These are phyloP conservation scores for Cladosporium sp. DNA, from an alignment of 2,329 filamentous ascomycete species.

Conservation along the genomic window DNA sequence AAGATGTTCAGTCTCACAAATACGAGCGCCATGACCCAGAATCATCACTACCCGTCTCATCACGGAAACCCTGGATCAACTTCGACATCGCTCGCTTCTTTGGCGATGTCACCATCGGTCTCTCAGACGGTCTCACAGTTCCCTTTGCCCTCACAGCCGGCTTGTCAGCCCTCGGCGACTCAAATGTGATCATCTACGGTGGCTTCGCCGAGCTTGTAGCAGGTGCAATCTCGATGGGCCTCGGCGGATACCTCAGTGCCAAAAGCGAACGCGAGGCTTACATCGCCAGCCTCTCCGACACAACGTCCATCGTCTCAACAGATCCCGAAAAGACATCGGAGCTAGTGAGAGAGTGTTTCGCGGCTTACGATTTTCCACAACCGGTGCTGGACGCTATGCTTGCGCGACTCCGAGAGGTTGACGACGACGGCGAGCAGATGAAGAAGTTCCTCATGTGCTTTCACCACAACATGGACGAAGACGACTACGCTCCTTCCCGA, in stretches of 20 bases:
- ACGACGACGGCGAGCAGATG: conserved; percentile 33
- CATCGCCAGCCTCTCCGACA: conserved; percentile 45
- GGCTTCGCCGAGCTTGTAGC: conserved; percentile 42
- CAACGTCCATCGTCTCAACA: conserved; percentile 39
- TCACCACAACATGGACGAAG: conserved; percentile 46
- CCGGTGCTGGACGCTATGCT: conserved; percentile 24
- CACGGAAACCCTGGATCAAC: conserved; percentile 7
- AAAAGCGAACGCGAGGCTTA: conserved; percentile 53
- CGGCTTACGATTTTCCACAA: conserved; percentile 42
- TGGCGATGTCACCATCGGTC: conserved; percentile 16
- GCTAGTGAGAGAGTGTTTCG: conserved; percentile 45
- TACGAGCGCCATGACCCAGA: conserved; percentile 12
- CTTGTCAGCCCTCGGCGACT: conserved; percentile 38
- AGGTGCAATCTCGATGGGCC: conserved; percentile 42
- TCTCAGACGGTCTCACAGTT: conserved; percentile 40
- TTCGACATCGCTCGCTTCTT: conserved; percentile 16
- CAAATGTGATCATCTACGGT: conserved; percentile 40
- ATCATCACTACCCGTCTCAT: not conserved
- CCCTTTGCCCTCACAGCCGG: conserved; percentile 41
- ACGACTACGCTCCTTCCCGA: conserved; percentile 41
- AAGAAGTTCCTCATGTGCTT: conserved; percentile 50
- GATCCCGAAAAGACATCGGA: conserved; percentile 39
- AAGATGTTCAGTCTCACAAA: not conserved
- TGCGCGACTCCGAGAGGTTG: conserved; percentile 6
- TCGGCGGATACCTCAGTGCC: conserved; percentile 44